phyloP scores from a whole-genome alignment of 805 yeast genomes.

The Candida tallmaniae region DNA sequence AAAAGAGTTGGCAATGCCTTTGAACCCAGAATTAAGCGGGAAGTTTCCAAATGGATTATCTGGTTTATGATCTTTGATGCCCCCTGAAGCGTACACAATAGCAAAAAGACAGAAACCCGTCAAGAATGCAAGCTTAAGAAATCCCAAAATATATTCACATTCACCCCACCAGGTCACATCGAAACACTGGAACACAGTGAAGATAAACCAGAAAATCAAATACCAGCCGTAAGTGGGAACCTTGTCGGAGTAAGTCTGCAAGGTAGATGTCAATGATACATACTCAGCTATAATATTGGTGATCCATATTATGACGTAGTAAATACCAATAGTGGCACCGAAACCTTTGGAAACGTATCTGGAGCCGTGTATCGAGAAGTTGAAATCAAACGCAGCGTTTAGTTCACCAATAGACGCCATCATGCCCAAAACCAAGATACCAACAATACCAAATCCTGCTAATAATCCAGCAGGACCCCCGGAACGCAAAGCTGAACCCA shows the following conservation, averaged over 20 bases:
- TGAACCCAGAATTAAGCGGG: constrained; percentile 30
- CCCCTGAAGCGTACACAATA: constrained; percentile 22
- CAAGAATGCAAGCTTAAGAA: constrained; percentile 19
- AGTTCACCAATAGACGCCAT: constrained; percentile 40
- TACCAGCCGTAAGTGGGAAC: constrained; percentile 44
- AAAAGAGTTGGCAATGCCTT: constrained; percentile 38
- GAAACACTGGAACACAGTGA: constrained; percentile 30
- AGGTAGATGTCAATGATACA: constrained; percentile 42
- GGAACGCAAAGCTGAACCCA: constrained; percentile 43
- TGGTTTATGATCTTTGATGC: constrained; percentile 19
- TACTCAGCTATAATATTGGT: constrained; percentile 37
- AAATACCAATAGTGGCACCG: constrained; percentile 38
- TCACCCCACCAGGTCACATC: constrained; percentile 35
- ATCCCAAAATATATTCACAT: constrained; percentile 22
- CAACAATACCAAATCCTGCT: constrained; percentile 47
- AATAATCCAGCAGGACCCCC: constrained; percentile 45
- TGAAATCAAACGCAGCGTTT: constrained; percentile 33
- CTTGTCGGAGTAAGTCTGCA: constrained; percentile 39
- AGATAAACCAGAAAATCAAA: constrained; percentile 34
- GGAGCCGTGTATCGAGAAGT: constrained; percentile 42
- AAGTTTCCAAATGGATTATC: constrained; percentile 21
- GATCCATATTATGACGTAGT: constrained; percentile 40
- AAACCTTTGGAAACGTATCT: constrained; percentile 33
- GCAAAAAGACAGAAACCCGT: constrained; percentile 17
- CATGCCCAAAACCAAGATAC: constrained; percentile 35